A percentile compares a stretch with the other conserved stretches of the same genome.
These are phyloP conservation scores for Boletus pseudo-olivaceus DNA, from an alignment of 768 basidiomycete genomes.

Conservation along the genomic window DNA sequence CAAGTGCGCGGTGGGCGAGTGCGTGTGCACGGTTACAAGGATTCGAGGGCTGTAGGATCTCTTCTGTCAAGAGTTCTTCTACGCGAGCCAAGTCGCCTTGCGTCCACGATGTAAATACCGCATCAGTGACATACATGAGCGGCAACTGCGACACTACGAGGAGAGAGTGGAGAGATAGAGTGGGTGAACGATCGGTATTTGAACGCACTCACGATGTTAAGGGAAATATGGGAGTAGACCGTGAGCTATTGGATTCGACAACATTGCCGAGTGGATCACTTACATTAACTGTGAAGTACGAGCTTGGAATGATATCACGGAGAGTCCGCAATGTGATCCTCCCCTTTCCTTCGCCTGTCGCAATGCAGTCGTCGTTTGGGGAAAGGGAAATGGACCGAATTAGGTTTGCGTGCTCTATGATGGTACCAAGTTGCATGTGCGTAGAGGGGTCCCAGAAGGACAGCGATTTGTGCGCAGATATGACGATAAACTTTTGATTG, in stretches of 20 bases:
- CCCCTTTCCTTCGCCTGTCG: background rate
- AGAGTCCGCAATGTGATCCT: background rate
- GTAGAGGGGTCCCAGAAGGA: slow-evolving; percentile 2
- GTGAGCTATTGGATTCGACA: background rate
- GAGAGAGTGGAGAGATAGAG: background rate
- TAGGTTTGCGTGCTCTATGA: background rate
- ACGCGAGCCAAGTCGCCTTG: background rate
- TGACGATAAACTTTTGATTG: background rate
- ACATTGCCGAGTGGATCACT: background rate
- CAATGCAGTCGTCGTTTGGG: background rate
- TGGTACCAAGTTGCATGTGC: background rate
- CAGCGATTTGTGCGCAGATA: fast-evolving
- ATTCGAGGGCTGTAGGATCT: background rate
- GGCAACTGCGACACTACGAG: background rate
- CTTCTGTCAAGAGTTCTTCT: slow-evolving; percentile 1
- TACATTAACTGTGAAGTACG: background rate
- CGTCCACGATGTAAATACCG: background rate
- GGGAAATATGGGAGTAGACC: no score
- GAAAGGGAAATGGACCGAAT: background rate
- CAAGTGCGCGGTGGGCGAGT: no score
- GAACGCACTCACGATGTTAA: background rate
- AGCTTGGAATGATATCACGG: background rate
- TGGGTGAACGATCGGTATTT: no score
- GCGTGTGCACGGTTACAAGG: background rate
- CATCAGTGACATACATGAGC: background rate